A percentile compares a stretch with the other conserved stretches of the same genome.
phyloP scores from a whole-genome alignment of 1,284 basidiomycete species.

The Tylopilus sp. region DNA sequence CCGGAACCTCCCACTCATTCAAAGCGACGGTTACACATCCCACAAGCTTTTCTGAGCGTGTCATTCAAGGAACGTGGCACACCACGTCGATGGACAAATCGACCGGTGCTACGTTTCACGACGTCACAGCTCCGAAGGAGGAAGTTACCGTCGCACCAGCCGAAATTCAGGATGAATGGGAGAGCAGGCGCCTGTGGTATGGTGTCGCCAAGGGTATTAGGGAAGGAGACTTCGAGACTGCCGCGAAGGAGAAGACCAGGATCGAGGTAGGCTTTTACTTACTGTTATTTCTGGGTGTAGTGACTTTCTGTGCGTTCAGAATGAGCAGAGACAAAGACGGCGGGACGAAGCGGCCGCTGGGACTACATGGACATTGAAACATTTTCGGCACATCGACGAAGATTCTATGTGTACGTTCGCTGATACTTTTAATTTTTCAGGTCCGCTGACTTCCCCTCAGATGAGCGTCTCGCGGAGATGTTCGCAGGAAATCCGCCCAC shows the following conservation, averaged over 20 bases:
- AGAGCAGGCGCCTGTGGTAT: constrained; percentile 85
- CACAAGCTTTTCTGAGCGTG: constrained; percentile 36
- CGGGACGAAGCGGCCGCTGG: constrained; percentile 78
- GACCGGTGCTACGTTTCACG: constrained; percentile 53
- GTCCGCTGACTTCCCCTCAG: constrained; percentile 35
- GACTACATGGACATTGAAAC: constrained; percentile 72
- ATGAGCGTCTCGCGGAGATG: constrained; percentile 55
- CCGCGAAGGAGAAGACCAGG: constrained; percentile 83
- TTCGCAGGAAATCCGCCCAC: constrained; percentile 50
- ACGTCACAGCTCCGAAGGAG: constrained; percentile 62
- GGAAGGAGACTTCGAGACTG: constrained; percentile 88
- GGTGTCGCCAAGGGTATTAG: constrained; percentile 89
- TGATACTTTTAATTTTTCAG: not conserved
- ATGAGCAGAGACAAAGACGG: constrained; percentile 87
- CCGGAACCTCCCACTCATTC: constrained; percentile 90
- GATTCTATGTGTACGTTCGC: constrained; percentile 67
- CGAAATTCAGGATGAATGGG: constrained; percentile 74
- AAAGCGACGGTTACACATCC: constrained; percentile 70
- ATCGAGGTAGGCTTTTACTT: constrained; percentile 70
- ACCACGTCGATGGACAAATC: constrained; percentile 55
- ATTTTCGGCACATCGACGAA: constrained; percentile 65
- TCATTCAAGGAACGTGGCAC: constrained; percentile 90
- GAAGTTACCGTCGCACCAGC: constrained; percentile 65
- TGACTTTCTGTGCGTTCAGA: constrained; percentile 43
- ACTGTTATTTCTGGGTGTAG: not conserved